Evolutionary conservation across 495 filamentous ascomycete species (phyloP).

Genomic region (Annulohypoxylon moriforme): DNA sequence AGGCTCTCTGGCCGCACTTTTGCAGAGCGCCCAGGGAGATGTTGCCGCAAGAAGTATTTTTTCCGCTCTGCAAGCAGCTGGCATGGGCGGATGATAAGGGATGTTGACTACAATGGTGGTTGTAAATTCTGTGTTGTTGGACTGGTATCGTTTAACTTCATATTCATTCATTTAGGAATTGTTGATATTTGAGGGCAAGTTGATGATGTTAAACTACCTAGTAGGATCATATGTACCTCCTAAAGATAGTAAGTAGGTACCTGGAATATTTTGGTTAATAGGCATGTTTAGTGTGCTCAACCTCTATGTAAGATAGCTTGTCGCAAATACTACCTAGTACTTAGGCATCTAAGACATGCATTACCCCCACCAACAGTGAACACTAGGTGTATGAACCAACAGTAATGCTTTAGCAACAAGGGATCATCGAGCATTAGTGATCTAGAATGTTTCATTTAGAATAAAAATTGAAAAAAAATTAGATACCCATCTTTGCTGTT

Average conservation of each 20-base stretch:
- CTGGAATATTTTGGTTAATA: not conserved
- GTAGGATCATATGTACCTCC: not conserved
- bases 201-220: not conserved
- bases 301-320: too few relatives aligned
- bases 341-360: not conserved
- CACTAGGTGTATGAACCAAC: not conserved
- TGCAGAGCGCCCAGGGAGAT: not conserved
- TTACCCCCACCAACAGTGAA: not conserved
- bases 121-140: not conserved
- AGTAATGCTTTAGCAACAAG: too few relatives aligned
- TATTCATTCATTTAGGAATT: not conserved
- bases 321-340: not conserved
- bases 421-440: too few relatives aligned
- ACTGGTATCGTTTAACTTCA: not conserved
- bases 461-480: too few relatives aligned
- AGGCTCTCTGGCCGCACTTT: not conserved
- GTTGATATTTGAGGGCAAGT: not conserved
- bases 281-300: not conserved
- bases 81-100: not conserved
- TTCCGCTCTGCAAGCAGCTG: not conserved
- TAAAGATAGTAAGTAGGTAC: too few relatives aligned
- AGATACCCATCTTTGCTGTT: too few relatives aligned
- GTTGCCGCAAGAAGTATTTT: not conserved
- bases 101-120: not conserved
- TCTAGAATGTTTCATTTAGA: too few relatives aligned